Percentiles rank a stretch among this genome's conserved stretches.
These are phyloP conservation scores for Trichoderma pleuroti DNA, from an alignment of 2,329 filamentous ascomycete species.

Conservation along the genomic window DNA sequence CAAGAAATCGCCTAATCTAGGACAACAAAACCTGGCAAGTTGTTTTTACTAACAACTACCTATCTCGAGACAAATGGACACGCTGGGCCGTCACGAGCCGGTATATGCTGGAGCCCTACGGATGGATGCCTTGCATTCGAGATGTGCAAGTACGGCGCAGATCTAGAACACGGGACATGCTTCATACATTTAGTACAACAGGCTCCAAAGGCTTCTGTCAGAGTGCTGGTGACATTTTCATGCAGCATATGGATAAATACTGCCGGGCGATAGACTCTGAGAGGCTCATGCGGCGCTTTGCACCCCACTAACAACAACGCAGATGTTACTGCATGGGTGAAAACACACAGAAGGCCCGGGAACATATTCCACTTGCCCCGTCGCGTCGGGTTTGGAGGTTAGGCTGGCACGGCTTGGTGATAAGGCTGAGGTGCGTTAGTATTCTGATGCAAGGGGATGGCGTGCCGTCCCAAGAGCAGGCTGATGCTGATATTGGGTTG, in stretches of 20 bases:
- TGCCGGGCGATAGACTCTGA: neutral
- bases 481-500: neutral
- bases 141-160: neutral
- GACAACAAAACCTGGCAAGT: neutral
- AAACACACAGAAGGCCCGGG: neutral
- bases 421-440: neutral
- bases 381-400: neutral
- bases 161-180: neutral
- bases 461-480: neutral
- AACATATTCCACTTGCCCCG: neutral
- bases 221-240: neutral
- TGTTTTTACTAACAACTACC: neutral
- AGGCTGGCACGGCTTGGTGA: neutral
- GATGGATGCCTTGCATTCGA: neutral
- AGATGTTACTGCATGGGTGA: neutral
- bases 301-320: neutral
- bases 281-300: neutral
- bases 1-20: neutral
- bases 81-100: neutral
- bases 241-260: neutral
- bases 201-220: neutral
- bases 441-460: neutral
- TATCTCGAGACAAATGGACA: neutral
- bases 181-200: neutral
- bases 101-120: neutral